Evolutionary conservation across 2,329 filamentous ascomycete genomes (phyloP).

Genomic region (Cladosporium halotolerans): DNA sequence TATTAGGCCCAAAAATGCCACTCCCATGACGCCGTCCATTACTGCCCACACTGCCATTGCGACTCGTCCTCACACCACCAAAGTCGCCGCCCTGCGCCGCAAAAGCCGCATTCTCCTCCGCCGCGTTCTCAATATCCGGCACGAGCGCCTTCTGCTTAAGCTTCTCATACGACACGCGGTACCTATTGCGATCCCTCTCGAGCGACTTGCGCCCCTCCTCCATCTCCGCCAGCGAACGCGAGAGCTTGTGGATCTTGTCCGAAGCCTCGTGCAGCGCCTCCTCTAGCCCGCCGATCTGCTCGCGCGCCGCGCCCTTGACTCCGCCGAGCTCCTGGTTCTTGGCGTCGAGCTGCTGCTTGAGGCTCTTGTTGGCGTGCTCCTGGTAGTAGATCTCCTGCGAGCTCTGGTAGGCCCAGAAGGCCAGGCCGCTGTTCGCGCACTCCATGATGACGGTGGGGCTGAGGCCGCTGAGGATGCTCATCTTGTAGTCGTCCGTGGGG

Average conservation of each 20-base stretch:
- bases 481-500: conserved; percentile 84
- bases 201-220: conserved; percentile 8
- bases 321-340: conserved; percentile 65
- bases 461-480: conserved; percentile 74
- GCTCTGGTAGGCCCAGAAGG: conserved; percentile 82
- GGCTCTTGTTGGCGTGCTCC: conserved; percentile 54
- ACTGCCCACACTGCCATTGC: conserved; percentile 20
- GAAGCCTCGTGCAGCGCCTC: conserved; percentile 1
- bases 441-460: conserved; percentile 80
- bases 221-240: conserved; percentile 1
- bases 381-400: conserved; percentile 66
- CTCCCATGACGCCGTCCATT: conserved; percentile 10
- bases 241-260: conserved; percentile 2
- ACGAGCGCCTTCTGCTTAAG: conserved; percentile 52
- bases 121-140: conserved; percentile 49
- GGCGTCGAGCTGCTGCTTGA: conserved; percentile 43
- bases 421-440: conserved; percentile 70
- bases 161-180: conserved; percentile 39
- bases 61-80: conserved; percentile 3
- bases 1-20: conserved; percentile 3
- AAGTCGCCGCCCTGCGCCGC: conserved; percentile 32
- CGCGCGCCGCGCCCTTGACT: neutral
- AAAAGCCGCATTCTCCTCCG: conserved; percentile 47
- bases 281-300: conserved; percentile 3
- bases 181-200: conserved; percentile 4